Percentiles rank a stretch among this genome's conserved stretches.
These are phyloP conservation scores for Sporisorium reilianum DNA, from an alignment of 1,284 basidiomycete genomes.

Conservation along the genomic window DNA sequence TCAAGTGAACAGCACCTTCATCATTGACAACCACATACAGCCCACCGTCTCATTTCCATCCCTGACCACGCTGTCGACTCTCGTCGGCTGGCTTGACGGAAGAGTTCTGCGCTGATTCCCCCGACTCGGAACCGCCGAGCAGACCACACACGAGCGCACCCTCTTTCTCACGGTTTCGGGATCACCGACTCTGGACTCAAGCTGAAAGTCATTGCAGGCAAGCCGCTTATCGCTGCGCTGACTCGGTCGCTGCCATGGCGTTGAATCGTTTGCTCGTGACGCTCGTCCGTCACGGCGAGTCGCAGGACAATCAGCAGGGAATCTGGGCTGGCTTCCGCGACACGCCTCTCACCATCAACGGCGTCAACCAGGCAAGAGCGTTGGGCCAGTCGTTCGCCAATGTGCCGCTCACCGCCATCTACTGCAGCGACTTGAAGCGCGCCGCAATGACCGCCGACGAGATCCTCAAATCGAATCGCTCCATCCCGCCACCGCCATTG, in stretches of 20 bases:
- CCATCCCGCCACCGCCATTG: slow-evolving; percentile 74
- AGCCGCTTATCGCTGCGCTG: neutral
- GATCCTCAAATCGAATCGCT: slow-evolving; percentile 72
- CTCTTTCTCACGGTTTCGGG: neutral
- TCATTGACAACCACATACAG: neutral
- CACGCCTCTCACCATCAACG: slow-evolving; percentile 83
- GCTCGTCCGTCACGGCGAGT: slow-evolving; percentile 57
- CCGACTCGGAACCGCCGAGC: neutral
- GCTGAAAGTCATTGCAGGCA: neutral
- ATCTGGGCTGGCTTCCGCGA: slow-evolving; percentile 87
- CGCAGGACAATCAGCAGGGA: slow-evolving; percentile 70
- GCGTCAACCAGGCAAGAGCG: slow-evolving; percentile 86
- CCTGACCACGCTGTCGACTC: neutral
- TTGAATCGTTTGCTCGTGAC: slow-evolving; percentile 51
- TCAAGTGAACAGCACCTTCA: slow-evolving; percentile 1
- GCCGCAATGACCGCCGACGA: slow-evolving; percentile 79
- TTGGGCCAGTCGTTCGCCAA: slow-evolving; percentile 77
- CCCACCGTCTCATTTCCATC: neutral
- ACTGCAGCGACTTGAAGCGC: slow-evolving; percentile 83
- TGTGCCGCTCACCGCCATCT: slow-evolving; percentile 77
- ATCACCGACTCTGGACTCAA: neutral
- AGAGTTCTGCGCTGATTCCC: neutral
- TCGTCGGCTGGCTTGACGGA: neutral
- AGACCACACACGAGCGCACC: neutral
- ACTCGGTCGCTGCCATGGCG: slow-evolving; percentile 18